Base-by-base conservation (phyloP, 768 basidiomycete species). In the Clavulina sp. region DNA sequence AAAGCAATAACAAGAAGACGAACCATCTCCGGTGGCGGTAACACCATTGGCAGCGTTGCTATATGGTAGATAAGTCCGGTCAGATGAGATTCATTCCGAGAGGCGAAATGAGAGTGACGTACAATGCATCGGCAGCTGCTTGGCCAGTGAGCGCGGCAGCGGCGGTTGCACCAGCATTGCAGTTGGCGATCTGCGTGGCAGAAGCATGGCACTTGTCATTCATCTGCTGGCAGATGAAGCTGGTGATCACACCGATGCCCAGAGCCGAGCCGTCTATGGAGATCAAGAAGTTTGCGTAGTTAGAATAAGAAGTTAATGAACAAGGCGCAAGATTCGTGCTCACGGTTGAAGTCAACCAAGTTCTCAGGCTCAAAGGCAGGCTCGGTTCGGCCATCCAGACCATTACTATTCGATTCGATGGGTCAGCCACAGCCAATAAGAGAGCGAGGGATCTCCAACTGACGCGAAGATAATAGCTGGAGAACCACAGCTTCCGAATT, bases 341-440 rank as follows among this genome's bases (percentile, higher is more conserved):
- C 24, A 53, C 52, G 52, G 19, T 28, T 29, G 47, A 53, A 53
- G 30, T 53, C 52, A n/a, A 30, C 36, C 31, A 34, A 46, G 29
- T 53, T 53, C 21, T 50, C 47, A 9, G 52, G 52, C 28, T 49
- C 24, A 30, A 53, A 53, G 5, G 52, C 43, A 5, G 4, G 4
- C 5, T 52, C 31, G n/a, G 51, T 48, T 16, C 36, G 50, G 24
- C 52, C 52, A 52, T 53, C 52, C 2, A 53, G 21, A 21, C 52
- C 52, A 32, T 24, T 48, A 16, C 52, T 53, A 36, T 38, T 13
- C 21, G 13, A 13, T 38, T 13, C 13, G 36, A 38, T 13, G 13
- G 36, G n/a, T n/a, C n/a, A n/a, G n/a, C n/a, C n/a, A n/a, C 21
- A 38, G 36, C 21, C 21, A 21, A 38, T 38, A 21, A 21, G 21